phyloP scores from a whole-genome alignment of 805 yeast genomes.

The Saturnispora dispora region DNA sequence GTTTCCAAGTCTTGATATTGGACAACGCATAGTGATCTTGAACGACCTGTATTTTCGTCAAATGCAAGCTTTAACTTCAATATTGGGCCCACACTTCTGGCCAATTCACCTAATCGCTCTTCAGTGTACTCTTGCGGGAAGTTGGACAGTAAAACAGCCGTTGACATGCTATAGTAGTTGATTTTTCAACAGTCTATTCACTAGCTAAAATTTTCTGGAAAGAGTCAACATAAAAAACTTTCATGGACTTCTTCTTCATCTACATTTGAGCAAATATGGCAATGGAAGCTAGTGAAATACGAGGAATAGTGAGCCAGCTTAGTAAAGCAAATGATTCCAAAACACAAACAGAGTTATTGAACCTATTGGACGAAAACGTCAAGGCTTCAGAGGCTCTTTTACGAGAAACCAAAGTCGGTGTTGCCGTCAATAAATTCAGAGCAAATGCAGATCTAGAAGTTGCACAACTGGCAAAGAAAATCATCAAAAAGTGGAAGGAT shows the following conservation, averaged over 20 bases:
- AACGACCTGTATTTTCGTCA: conserved; percentile 82
- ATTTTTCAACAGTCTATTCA: not conserved
- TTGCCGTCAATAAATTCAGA: conserved; percentile 85
- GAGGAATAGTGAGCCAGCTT: conserved; percentile 56
- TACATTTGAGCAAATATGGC: not conserved
- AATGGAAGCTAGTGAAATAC: conserved; percentile 50
- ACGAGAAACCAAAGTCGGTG: conserved; percentile 94
- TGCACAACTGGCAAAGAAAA: conserved; percentile 62
- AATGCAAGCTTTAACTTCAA: conserved; percentile 64
- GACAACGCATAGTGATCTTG: conserved; percentile 78
- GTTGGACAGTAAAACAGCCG: conserved; percentile 5
- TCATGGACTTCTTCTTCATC: not conserved
- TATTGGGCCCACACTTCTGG: conserved; percentile 84
- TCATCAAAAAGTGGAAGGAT: conserved; percentile 87
- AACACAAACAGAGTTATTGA: conserved; percentile 57
- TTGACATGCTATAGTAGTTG: not conserved
- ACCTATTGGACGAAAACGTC: conserved; percentile 57
- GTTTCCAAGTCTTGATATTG: conserved; percentile 78
- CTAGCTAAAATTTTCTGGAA: not conserved
- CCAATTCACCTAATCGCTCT: conserved; percentile 78
- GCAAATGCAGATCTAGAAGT: conserved; percentile 60
- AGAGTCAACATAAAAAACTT: not conserved
- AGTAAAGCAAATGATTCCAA: conserved; percentile 64
- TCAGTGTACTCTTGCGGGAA: conserved; percentile 90
- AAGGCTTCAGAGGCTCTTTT: conserved; percentile 77